These are phyloP conservation scores for Trifolium pratense DNA, from an alignment of 306 rosid genomes.

Conservation along the genomic window DNA sequence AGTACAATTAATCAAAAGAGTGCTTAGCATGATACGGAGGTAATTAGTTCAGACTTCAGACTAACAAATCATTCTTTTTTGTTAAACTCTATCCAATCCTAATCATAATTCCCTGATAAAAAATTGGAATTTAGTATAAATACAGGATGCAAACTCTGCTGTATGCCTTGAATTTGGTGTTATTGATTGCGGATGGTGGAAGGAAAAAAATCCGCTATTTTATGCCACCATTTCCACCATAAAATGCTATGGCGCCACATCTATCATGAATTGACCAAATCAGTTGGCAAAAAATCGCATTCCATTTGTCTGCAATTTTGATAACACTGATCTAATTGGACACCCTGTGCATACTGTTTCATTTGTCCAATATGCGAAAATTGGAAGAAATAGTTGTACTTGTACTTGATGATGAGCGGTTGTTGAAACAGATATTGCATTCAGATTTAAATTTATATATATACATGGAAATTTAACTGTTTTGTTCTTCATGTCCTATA, in stretches of 20 bases:
- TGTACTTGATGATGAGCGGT: conserved; percentile 13
- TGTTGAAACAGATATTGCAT: not conserved
- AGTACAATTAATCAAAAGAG: not conserved
- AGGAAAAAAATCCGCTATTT: not conserved
- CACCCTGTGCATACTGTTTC: conserved; percentile 12
- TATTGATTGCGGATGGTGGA: not conserved
- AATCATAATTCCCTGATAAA: not conserved
- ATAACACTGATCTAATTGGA: too few species aligned
- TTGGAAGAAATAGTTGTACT: not conserved
- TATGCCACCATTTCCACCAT: not conserved
- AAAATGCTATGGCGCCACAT: not conserved
- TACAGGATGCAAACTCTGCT: not conserved
- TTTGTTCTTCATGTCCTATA: conserved; percentile 17
- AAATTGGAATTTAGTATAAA: not conserved
- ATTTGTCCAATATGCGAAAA: not conserved
- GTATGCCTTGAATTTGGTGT: not conserved
- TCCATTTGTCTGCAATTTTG: not conserved
- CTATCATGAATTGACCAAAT: not conserved
- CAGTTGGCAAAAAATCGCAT: not conserved
- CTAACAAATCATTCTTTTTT: not conserved
- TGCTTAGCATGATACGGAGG: not conserved
- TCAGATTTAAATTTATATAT: conserved; percentile 12
- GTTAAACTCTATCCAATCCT: not conserved
- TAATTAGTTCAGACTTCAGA: not conserved
- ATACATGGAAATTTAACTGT: conserved; percentile 14